Conservation (phyloP, 306 rosid species). For the Gleditsia sinensis region DNA sequence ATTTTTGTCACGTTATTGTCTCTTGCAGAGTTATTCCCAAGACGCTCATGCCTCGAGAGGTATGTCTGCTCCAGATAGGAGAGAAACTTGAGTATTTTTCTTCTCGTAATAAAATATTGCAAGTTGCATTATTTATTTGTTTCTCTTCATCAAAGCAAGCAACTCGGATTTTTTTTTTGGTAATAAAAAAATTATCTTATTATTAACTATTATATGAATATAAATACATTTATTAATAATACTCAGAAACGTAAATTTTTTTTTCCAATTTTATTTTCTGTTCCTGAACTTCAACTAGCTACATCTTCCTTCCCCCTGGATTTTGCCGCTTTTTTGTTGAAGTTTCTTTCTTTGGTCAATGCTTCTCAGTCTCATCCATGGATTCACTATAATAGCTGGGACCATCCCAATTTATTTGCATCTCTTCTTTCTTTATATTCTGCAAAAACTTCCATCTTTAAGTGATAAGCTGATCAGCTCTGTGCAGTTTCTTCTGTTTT, state of each 20-base stretch:
- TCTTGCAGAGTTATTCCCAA: constrained; percentile 97
- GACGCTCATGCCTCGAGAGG: constrained; percentile 99
- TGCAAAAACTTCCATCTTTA: constrained; percentile 17
- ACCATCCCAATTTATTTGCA: neutral
- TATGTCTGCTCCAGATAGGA: constrained; percentile 49
- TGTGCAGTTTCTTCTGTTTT: constrained; percentile 34
- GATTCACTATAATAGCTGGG: constrained; percentile 3
- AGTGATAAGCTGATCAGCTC: constrained; percentile 9
- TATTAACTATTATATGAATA: no score
- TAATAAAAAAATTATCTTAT: no score
- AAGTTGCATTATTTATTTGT: constrained; percentile 8
- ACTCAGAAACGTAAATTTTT: neutral
- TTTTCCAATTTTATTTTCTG: neutral
- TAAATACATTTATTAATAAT: no score
- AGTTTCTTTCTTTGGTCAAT: constrained; percentile 11
- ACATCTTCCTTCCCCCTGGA: neutral
- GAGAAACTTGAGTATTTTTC: constrained; percentile 52
- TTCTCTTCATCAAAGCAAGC: constrained; percentile 29
- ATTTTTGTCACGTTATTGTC: constrained; percentile 75
- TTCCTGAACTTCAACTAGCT: neutral
- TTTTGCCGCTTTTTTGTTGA: constrained; percentile 4
- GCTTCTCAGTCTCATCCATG: constrained; percentile 12
- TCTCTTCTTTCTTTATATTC: neutral
- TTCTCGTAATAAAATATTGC: constrained; percentile 18
- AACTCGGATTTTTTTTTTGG: constrained; percentile 8